Percentiles rank a stretch among this genome's conserved stretches.
These are phyloP conservation scores for Cytauxzoon felis DNA, from an alignment of 169 alveolate species.

Conservation along the genomic window DNA sequence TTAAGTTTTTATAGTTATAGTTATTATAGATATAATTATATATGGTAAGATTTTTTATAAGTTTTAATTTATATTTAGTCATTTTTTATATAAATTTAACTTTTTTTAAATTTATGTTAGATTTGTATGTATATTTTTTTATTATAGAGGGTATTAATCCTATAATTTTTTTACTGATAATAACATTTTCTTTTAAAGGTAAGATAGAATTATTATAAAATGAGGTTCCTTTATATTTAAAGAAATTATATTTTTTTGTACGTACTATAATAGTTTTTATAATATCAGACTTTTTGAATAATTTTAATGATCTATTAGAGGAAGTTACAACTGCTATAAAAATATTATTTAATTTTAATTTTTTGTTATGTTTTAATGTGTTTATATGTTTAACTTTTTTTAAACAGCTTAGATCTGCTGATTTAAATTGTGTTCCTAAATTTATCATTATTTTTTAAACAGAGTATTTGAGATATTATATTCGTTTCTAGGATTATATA, in stretches of 20 bases:
- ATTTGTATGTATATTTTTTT: neutral
- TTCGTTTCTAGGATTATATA: constrained; percentile 13
- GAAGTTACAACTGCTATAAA: constrained; percentile 21
- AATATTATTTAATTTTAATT: constrained; percentile 1
- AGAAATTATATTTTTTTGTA: constrained; percentile 19
- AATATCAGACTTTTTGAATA: constrained; percentile 27
- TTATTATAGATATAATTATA: constrained; percentile 18
- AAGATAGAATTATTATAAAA: constrained; percentile 15
- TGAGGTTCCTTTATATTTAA: constrained; percentile 9
- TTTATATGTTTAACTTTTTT: constrained; percentile 25
- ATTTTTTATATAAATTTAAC: constrained; percentile 13
- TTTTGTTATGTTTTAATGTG: constrained; percentile 7
- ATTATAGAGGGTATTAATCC: constrained; percentile 14
- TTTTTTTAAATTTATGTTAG: constrained; percentile 22
- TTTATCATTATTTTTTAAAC: constrained; percentile 7
- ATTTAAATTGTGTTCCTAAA: constrained; percentile 7
- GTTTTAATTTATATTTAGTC: too few species aligned
- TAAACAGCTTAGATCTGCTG: constrained; percentile 26
- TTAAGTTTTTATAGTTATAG: constrained; percentile 5
- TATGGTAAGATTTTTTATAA: constrained; percentile 3
- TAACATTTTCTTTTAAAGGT: neutral
- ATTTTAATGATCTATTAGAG: constrained; percentile 2
- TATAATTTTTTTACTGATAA: constrained; percentile 4
- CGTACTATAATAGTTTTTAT: constrained; percentile 1
- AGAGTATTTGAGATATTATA: constrained; percentile 1